Conservation (phyloP, 148 eudicot genomes). For the Tetragonia tetragonoides region DNA sequence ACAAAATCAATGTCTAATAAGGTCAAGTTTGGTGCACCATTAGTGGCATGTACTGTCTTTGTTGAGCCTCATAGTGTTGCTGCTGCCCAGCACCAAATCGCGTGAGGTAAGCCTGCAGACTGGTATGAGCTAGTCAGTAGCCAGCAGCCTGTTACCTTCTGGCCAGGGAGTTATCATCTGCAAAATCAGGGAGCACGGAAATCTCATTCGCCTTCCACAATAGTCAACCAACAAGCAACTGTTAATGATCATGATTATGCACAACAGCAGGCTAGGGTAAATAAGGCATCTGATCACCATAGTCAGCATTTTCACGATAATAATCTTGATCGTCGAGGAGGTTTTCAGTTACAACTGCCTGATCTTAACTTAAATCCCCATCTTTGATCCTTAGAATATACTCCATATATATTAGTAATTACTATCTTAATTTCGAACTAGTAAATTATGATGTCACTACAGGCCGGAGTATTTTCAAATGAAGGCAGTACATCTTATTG, state of each 20-base stretch:
- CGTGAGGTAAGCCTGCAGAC: too few relatives aligned
- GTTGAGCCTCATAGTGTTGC: constrained; percentile 14
- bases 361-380: constrained; percentile 31
- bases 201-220: not conserved
- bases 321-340: not conserved
- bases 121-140: not conserved
- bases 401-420: too few relatives aligned
- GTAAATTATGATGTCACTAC: too few relatives aligned
- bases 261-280: not conserved
- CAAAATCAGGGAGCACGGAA: not conserved
- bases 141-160: not conserved
- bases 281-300: not conserved
- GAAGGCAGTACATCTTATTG: too few relatives aligned
- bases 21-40: constrained; percentile 3
- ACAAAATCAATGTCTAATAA: constrained; percentile 1
- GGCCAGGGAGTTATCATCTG: constrained; percentile 27
- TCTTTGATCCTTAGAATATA: not conserved
- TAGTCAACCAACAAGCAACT: not conserved
- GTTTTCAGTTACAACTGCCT: constrained; percentile 18
- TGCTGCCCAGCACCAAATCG: not conserved
- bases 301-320: too few relatives aligned
- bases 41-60: not conserved
- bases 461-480: too few relatives aligned
- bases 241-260: not conserved
- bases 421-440: too few relatives aligned